phyloP scores from a whole-genome alignment of 202 grass and related monocot species.

The Musa balbisiana region DNA sequence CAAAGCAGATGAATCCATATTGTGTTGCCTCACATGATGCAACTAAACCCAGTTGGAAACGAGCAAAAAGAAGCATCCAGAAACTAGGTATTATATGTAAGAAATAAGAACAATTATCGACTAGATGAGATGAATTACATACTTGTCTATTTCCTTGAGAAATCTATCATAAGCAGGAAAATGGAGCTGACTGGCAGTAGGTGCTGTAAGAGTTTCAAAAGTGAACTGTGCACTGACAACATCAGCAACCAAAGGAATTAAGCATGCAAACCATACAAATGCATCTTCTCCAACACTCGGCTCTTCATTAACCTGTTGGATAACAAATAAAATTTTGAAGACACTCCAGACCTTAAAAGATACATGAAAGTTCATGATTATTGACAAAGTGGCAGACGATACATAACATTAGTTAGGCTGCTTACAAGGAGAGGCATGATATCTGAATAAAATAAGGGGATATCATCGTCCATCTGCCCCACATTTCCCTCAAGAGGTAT shows the following conservation, averaged over 20 bases:
- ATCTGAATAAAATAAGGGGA: conserved; percentile 77
- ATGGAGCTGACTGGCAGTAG: conserved; percentile 62
- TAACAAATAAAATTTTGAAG: conserved; percentile 9
- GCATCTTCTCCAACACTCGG: conserved; percentile 70
- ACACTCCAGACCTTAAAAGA: background rate
- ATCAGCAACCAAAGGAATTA: conserved; percentile 76
- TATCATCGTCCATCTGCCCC: conserved; percentile 49
- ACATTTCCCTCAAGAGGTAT: conserved; percentile 36
- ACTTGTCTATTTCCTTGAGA: conserved; percentile 94
- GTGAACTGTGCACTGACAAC: conserved; percentile 81
- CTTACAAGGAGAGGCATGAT: conserved; percentile 83
- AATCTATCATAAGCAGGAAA: conserved; percentile 88
- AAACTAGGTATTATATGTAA: background rate
- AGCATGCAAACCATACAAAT: conserved; percentile 76
- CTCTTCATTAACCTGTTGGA: conserved; percentile 64
- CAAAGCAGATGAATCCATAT: background rate
- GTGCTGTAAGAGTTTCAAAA: conserved; percentile 69
- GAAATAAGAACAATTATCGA: background rate
- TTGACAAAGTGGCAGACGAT: background rate
- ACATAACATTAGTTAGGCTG: conserved; percentile 7
- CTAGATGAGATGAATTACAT: conserved; percentile 10
- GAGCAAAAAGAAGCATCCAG: background rate
- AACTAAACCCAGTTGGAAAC: background rate
- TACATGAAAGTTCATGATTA: background rate
- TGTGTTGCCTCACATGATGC: too few relatives aligned